phyloP scores from a whole-genome alignment of 2,329 filamentous ascomycete species.

The Pseudogymnoascus sp. region DNA sequence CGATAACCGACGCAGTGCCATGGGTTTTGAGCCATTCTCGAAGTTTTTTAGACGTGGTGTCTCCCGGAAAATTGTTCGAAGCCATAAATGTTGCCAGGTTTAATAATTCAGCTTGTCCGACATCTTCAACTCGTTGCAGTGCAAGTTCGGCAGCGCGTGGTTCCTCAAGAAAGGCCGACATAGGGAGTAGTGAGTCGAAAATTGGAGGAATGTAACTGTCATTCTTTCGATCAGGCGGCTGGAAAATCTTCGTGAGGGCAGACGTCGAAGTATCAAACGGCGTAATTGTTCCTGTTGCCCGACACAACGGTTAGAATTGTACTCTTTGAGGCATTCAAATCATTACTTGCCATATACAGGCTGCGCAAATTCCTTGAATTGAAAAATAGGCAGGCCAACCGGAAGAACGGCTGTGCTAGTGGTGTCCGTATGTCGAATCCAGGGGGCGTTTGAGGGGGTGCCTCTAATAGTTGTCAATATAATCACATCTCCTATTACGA shows the following conservation, averaged over 20 bases:
- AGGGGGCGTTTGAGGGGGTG: slow-evolving; percentile 1
- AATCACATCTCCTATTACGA: not conserved
- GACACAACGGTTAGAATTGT: not conserved
- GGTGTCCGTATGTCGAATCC: slow-evolving; percentile 9
- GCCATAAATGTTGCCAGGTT: not conserved
- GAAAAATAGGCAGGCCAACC: not conserved
- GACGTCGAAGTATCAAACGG: not conserved
- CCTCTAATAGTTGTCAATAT: not conserved
- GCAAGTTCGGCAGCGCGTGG: not conserved
- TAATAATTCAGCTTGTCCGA: not conserved
- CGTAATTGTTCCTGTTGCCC: not conserved
- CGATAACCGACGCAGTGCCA: not conserved
- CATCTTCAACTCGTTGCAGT: not conserved
- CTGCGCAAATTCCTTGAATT: not conserved
- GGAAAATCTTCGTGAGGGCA: not conserved
- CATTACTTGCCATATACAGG: not conserved
- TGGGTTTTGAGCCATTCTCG: slow-evolving; percentile 9
- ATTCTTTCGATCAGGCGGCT: not conserved
- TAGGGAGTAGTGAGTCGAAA: not conserved
- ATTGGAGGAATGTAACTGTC: not conserved
- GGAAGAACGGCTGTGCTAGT: not conserved
- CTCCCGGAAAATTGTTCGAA: not conserved
- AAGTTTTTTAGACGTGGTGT: not conserved
- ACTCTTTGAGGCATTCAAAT: not conserved
- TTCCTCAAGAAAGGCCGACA: not conserved